These are phyloP conservation scores for Gaertneriomyces semiglobifer DNA, from an alignment of 192 early-diverging fungal species.

Conservation along the genomic window DNA sequence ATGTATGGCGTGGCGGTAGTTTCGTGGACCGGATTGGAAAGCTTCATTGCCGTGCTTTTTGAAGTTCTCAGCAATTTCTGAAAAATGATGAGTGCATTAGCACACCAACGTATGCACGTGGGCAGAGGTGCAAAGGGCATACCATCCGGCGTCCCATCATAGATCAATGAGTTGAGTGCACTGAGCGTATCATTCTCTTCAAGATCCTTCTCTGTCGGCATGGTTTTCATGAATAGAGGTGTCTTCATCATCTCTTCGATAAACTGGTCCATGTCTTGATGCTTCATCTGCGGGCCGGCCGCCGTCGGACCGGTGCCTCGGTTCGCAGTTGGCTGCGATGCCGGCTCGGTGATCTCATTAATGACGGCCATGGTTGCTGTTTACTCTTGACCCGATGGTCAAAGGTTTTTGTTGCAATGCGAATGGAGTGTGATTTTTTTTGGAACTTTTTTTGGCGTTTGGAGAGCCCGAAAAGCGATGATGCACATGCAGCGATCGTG, in stretches of 20 bases:
- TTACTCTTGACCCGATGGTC: no score
- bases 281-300: constrained; percentile 21
- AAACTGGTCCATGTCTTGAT: constrained; percentile 18
- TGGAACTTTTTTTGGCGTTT: no score
- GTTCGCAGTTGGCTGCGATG: no score
- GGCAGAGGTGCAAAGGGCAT: constrained; percentile 6
- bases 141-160: constrained; percentile 93
- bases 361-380: no score
- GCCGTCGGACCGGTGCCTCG: not conserved
- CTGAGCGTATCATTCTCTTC: constrained; percentile 71
- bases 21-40: constrained; percentile 65
- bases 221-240: constrained; percentile 91
- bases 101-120: not conserved
- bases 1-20: constrained; percentile 71
- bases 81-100: constrained; percentile 2
- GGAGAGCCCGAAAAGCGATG: no score
- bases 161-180: constrained; percentile 80
- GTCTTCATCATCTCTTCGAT: constrained; percentile 47
- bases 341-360: no score
- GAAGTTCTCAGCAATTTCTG: constrained; percentile 85
- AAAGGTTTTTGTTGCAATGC: no score
- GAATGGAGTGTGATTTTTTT: no score
- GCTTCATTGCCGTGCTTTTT: constrained; percentile 95
- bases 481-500: no score
- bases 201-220: constrained; percentile 65